These are phyloP conservation scores for Podospora bellae-mahoneyi DNA, from an alignment of 495 filamentous ascomycete species.

Conservation along the genomic window DNA sequence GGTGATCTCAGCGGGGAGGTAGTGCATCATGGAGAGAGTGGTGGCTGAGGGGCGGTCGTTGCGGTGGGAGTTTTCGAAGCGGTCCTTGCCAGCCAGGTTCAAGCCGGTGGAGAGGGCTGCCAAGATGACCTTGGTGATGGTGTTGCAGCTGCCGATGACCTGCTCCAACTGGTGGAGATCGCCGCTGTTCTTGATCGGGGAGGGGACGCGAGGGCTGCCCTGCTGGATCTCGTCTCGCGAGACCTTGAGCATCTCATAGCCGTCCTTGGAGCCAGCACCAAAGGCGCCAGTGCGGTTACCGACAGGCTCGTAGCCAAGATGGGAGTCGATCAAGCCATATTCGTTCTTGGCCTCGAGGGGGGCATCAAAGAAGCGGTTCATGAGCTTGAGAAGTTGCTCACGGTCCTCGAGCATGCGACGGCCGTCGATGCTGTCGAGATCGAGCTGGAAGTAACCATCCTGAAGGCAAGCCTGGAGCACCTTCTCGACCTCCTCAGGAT, in stretches of 20 bases:
- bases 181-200: constrained; percentile 47
- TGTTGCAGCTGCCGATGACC: constrained; percentile 48
- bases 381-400: constrained; percentile 48
- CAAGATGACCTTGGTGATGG: constrained; percentile 50
- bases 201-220: constrained; percentile 43
- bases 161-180: constrained; percentile 46
- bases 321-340: constrained; percentile 45
- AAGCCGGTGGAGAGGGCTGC: constrained; percentile 48
- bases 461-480: constrained; percentile 48
- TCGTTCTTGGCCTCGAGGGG: constrained; percentile 50
- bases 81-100: constrained; percentile 37
- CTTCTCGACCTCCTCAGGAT: constrained; percentile 48
- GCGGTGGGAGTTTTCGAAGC: constrained; percentile 54
- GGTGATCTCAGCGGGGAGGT: constrained; percentile 43
- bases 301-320: constrained; percentile 52
- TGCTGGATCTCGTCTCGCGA: constrained; percentile 49
- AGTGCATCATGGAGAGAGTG: constrained; percentile 48
- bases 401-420: constrained; percentile 46
- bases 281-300: constrained; percentile 48
- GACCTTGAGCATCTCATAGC: constrained; percentile 55
- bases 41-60: constrained; percentile 48
- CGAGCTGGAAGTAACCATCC: constrained; percentile 56
- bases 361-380: constrained; percentile 50
- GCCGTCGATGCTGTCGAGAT: constrained; percentile 49
- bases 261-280: constrained; percentile 46